Evolutionary conservation across 192 early-diverging fungal species (phyloP).

Genomic region (Backusella luteola): DNA sequence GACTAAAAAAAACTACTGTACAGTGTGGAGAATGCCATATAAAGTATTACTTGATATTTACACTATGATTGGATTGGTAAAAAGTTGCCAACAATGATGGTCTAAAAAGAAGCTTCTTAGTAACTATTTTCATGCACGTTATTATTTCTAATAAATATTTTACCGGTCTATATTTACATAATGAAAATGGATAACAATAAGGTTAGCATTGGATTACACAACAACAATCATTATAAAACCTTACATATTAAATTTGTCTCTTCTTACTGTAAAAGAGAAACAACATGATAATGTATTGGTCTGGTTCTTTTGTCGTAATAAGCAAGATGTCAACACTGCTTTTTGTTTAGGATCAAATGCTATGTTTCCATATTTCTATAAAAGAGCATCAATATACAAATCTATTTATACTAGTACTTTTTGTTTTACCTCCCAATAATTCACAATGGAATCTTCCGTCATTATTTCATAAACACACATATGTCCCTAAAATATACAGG

Average conservation of each 20-base stretch:
- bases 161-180: conserved; percentile 10
- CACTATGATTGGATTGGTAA: neutral
- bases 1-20: neutral
- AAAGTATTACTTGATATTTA: neutral
- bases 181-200: neutral
- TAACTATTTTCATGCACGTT: neutral
- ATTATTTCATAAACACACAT: conserved; percentile 73
- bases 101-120: neutral
- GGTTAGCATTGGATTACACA: no score
- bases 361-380: conserved; percentile 91
- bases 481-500: conserved; percentile 10
- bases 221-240: neutral
- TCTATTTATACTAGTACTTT: neutral
- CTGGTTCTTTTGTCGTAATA: conserved; percentile 62
- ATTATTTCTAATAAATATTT: neutral
- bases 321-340: conserved; percentile 91
- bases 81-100: conserved; percentile 11
- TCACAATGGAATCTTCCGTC: conserved; percentile 91
- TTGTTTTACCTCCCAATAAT: conserved; percentile 91
- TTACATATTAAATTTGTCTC: conserved; percentile 90
- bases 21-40: neutral
- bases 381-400: neutral
- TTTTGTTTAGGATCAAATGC: conserved; percentile 97
- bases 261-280: conserved; percentile 94
- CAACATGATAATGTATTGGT: conserved; percentile 71